A percentile compares a stretch with the other conserved stretches of the same genome.
Conservation (phyloP, 1,284 basidiomycete genomes). For the Cutaneotrichosporon sp. region DNA sequence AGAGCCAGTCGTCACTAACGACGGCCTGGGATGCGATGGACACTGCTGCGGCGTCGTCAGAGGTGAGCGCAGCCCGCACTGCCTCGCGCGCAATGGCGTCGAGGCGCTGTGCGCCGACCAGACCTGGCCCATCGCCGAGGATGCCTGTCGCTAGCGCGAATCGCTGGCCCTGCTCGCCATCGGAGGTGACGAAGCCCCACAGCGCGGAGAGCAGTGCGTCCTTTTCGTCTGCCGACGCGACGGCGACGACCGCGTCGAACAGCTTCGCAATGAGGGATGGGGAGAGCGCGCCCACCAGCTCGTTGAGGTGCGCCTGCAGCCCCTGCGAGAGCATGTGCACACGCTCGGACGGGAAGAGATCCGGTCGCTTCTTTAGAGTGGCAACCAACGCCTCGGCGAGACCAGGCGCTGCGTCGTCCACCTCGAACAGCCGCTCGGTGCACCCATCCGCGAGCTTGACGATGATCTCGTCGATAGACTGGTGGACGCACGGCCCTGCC, state of each 20-base stretch:
- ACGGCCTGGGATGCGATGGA: slow-evolving; percentile 27
- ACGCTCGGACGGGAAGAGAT: slow-evolving; percentile 23
- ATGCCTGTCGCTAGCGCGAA: slow-evolving; percentile 26
- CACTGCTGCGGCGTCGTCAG: slow-evolving; percentile 19
- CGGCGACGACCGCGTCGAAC: slow-evolving; percentile 21
- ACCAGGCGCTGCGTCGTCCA: background rate
- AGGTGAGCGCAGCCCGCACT: slow-evolving; percentile 31
- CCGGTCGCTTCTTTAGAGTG: slow-evolving; percentile 21
- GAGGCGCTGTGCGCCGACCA: slow-evolving; percentile 29
- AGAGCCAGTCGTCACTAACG: slow-evolving; percentile 26
- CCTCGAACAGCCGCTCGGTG: slow-evolving; percentile 22
- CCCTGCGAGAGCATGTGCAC: slow-evolving; percentile 24
- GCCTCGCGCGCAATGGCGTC: slow-evolving; percentile 40
- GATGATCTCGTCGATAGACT: slow-evolving; percentile 17
- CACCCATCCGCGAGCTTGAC: slow-evolving; percentile 24
- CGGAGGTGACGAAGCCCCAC: slow-evolving; percentile 21
- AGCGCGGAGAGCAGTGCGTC: slow-evolving; percentile 17
- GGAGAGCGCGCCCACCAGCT: slow-evolving; percentile 23
- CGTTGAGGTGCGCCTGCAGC: slow-evolving; percentile 24
- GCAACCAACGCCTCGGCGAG: slow-evolving; percentile 27
- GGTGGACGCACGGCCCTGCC: background rate
- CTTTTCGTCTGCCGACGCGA: slow-evolving; percentile 12
- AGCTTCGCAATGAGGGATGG: slow-evolving; percentile 23
- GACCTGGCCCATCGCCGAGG: slow-evolving; percentile 10
- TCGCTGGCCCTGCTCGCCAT: slow-evolving; percentile 21